A percentile compares a stretch with the other conserved stretches of the same genome.
Evolutionary conservation across 2,329 filamentous ascomycete species (phyloP).

Genomic region (Chaetomium globosum): DNA sequence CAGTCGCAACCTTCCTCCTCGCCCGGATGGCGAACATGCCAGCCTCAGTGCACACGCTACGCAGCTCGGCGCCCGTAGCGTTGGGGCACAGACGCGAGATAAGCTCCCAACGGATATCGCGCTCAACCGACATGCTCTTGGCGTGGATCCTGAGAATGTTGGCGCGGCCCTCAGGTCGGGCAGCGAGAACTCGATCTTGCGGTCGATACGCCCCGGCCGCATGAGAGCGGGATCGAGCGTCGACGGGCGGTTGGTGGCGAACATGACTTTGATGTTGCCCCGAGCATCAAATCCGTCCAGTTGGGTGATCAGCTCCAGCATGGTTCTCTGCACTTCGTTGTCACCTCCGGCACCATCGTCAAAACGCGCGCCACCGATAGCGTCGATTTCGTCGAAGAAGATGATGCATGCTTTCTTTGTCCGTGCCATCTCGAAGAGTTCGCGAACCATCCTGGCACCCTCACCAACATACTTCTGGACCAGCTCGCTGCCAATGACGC

Average conservation of each 20-base stretch:
- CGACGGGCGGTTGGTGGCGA: constrained; percentile 93
- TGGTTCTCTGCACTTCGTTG: constrained; percentile 96
- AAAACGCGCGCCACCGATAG: constrained; percentile 92
- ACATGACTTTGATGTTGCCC: constrained; percentile 99
- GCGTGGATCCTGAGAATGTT: constrained; percentile 98
- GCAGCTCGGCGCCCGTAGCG: constrained; percentile 91
- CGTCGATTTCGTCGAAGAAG: constrained; percentile 99
- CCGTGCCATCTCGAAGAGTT: constrained; percentile 98
- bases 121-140: constrained; percentile 99
- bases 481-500: constrained; percentile 95
- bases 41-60: constrained; percentile 95
- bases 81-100: constrained; percentile 97
- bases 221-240: constrained; percentile 96
- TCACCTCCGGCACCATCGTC: constrained; percentile 96
- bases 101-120: constrained; percentile 98
- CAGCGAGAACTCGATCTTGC: constrained; percentile 98
- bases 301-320: constrained; percentile 97
- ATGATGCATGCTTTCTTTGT: constrained; percentile 99
- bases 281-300: constrained; percentile 94
- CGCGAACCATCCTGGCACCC: constrained; percentile 95
- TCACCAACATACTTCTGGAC: constrained; percentile 99
- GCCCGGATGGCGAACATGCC: constrained; percentile 98
- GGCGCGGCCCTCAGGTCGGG: constrained; percentile 92
- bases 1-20: constrained; percentile 92
- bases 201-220: constrained; percentile 94